Base-by-base conservation (phyloP, 495 filamentous ascomycete species). In the Penicillium mononematosum region DNA sequence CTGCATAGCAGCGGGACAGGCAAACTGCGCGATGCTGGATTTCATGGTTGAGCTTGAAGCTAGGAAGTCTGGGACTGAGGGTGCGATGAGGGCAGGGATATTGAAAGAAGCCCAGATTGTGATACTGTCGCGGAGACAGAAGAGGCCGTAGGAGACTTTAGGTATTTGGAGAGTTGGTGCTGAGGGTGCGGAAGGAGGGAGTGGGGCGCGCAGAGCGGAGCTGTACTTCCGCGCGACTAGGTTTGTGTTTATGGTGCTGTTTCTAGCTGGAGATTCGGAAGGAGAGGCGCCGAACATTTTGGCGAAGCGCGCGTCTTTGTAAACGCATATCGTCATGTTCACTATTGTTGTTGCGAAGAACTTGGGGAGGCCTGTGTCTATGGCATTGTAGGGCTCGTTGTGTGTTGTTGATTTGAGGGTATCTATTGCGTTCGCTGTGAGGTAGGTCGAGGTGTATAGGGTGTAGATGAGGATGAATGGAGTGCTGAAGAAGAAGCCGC, bases 101-200 rank as follows among this genome's bases (percentile, higher is more conserved):
- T 96, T 97, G 81, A 98, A 98, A 39, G 86, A 90, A 24, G 88
- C 91, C 73, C 96, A 96, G 70, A 98, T 91, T 19, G 93, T 97
- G 58, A 96, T 72, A 70, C 88, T 91, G 74, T 98, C 93, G 61
- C 94, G 84, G 50, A 85, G 65, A 10, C 89, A 85, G 78, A 97
- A 98, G 55, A 97, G 83, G 0, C 77, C 64, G 72, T 92, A 96
- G 31, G 88, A 88, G 12, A 72, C 58, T 53, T 66, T 67, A 4
- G 80, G 80, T 8, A 83, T 69, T 43, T 71, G 61, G 16, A 53
- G 65, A 1, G 64, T 65, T 9, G 69, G 63, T 6, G 58, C 56
- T 4, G 69, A 27, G 7, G 66, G 32, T 3, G 57, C 31, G 25
- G 63, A 52, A 6, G 54, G 41, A 45, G 17, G 17, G 17, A 2